Percentiles rank a stretch among this genome's conserved stretches.
Conservation (phyloP, 2,329 filamentous ascomycete genomes). For the Diaporthe sp. region DNA sequence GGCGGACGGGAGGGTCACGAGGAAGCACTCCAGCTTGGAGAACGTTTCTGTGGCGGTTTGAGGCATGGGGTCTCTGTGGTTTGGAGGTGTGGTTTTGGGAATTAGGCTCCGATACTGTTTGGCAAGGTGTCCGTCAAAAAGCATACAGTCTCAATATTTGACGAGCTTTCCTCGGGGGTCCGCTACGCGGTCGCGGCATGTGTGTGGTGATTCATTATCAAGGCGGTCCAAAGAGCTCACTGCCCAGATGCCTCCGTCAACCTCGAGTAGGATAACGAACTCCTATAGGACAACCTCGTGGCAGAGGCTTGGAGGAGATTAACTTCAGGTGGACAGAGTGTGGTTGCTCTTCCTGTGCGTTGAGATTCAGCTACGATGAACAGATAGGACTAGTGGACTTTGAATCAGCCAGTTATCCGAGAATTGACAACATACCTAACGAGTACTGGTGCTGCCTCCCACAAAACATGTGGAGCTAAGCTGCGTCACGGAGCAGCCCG, state of each 20-base stretch:
- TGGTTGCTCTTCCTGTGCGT: too few species aligned
- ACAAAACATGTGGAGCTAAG: too few species aligned
- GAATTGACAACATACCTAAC: too few species aligned
- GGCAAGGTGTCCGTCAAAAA: background rate
- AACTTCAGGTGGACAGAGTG: too few species aligned
- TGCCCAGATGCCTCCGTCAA: background rate
- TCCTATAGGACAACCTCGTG: too few species aligned
- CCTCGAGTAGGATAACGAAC: background rate
- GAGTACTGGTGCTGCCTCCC: too few species aligned
- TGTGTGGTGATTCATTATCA: background rate
- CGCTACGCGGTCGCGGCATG: background rate
- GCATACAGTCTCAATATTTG: background rate
- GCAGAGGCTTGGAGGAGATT: too few species aligned
- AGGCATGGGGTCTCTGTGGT: background rate
- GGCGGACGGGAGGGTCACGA: slow-evolving; percentile 16
- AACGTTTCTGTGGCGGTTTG: slow-evolving; percentile 5
- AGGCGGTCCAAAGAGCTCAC: background rate
- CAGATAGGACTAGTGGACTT: too few species aligned
- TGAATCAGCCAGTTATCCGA: too few species aligned
- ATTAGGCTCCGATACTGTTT: background rate
- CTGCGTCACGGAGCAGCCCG: too few species aligned
- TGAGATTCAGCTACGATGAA: too few species aligned
- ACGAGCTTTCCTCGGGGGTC: background rate
- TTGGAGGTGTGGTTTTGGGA: slow-evolving; percentile 38
- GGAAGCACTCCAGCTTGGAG: slow-evolving; percentile 21